Conservation (phyloP, 257 asterid genomes). For the Scutellaria baicalensis region DNA sequence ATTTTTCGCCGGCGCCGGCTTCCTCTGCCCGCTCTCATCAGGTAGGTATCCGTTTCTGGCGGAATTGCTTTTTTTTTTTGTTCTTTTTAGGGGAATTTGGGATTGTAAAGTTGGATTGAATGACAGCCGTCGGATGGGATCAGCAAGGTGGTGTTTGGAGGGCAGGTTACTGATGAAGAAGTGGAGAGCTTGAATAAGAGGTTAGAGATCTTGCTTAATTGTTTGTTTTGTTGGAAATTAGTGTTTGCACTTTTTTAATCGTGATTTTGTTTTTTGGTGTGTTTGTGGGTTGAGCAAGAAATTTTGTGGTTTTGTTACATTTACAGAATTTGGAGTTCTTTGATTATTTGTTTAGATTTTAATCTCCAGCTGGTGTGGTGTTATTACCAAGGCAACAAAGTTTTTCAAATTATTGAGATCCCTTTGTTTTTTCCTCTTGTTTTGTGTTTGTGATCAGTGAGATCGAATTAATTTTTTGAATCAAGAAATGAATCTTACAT, state of each 20-base stretch:
- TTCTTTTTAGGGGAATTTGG: not conserved
- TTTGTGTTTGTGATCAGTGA: not conserved
- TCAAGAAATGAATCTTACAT: not conserved
- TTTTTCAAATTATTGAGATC: not conserved
- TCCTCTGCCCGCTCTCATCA: constrained; percentile 62
- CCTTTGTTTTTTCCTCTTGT: not conserved
- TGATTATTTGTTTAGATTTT: not conserved
- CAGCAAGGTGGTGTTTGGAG: constrained; percentile 93
- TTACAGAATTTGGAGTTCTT: not conserved
- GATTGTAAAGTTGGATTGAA: constrained; percentile 3
- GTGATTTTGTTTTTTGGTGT: not conserved
- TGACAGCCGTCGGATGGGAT: constrained; percentile 93
- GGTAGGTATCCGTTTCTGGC: constrained; percentile 26
- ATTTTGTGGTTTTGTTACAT: not conserved
- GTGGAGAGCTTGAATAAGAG: constrained; percentile 89
- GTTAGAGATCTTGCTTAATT: constrained; percentile 39
- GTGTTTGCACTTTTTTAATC: not conserved
- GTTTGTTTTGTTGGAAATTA: not conserved
- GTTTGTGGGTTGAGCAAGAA: not conserved
- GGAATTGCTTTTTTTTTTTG: not conserved
- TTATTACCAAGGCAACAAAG: not conserved
- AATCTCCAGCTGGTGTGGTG: not conserved
- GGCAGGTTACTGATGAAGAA: constrained; percentile 96
- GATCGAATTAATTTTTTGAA: not conserved
- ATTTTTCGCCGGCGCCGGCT: constrained; percentile 30